Percentiles rank a stretch among this genome's conserved stretches.
phyloP scores from a whole-genome alignment of 331 rosid species.

The Prunus yedoensis region DNA sequence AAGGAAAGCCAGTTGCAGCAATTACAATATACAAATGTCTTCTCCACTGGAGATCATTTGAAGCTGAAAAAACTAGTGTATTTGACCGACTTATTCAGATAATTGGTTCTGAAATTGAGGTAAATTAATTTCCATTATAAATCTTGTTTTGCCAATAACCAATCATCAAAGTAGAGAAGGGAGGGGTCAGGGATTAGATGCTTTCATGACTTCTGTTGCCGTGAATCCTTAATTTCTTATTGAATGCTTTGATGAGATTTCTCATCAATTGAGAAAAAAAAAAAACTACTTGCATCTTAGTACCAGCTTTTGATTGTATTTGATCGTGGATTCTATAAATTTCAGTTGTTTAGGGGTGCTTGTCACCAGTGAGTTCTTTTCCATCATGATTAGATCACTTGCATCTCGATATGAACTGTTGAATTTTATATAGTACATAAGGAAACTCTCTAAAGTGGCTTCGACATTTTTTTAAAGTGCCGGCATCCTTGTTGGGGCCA shows the following conservation, averaged over 20 bases:
- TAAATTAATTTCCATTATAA: constrained; percentile 26
- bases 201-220: not conserved
- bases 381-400: not conserved
- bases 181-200: not conserved
- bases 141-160: not conserved
- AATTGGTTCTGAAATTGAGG: constrained; percentile 89
- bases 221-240: not conserved
- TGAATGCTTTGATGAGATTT: not conserved
- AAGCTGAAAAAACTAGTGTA: constrained; percentile 89
- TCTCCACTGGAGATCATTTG: constrained; percentile 85
- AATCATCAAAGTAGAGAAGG: not conserved
- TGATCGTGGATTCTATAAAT: not conserved
- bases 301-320: not conserved
- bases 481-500: too few relatives aligned
- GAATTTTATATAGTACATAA: not conserved
- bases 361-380: not conserved
- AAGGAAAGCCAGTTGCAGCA: constrained; percentile 91
- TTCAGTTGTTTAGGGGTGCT: not conserved
- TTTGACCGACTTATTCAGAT: constrained; percentile 80
- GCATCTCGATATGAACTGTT: not conserved
- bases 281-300: not conserved
- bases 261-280: too few relatives aligned
- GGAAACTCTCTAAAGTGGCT: not conserved
- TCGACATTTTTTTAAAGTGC: too few relatives aligned
- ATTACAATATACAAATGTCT: constrained; percentile 78